Base-by-base conservation (phyloP, 169 alveolate species). In the Plasmodium falciparum region DNA sequence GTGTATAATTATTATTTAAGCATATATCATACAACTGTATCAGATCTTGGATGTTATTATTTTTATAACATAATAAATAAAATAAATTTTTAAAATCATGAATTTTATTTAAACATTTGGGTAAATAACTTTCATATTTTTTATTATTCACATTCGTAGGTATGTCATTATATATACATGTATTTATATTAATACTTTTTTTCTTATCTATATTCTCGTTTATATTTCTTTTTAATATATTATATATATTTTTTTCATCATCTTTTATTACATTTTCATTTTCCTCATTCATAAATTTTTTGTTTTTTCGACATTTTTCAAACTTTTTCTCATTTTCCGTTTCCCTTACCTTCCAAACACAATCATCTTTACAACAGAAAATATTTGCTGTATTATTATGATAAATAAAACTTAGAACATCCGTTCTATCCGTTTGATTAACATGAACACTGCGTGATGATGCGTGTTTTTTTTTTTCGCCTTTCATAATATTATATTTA, bases 331-430 rank as follows among this genome's bases (percentile, higher is more conserved):
- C 12, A 2, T 43, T 20, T 43, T 26, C 20, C 13, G 39, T 39
- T 47, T 76, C 26, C 9, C 22, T 7, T 9, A 49, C 47, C 43
- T 76, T 76, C 90, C 90, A 80, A 9, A 80, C 83, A 72, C 90
- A 80, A 72, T 80, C 90, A 15, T 80, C 83, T 22, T 69, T 80
- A 15, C 90, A 80, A 43, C 90, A 80, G 62, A 80, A 80, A 56
- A 80, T 80, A 17, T 62, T 69, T 15, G 63, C 52, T 12, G 39
- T 69, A 62, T 80, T 29, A 56, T 80, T 47, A 7, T 67, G 33
- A 20, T 59, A 24, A 29, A 67, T 29, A 69, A 52, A 80, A 22
- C 17, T 39, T n/a, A 20, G 39, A 4, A 80, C 39, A 47, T 54
- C 47, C 33, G 11, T 58, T 33, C 59, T 33, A 49, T 80, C 22